Base-by-base conservation (phyloP, 345 rosid genomes). In the Lenwebbia sp. region DNA sequence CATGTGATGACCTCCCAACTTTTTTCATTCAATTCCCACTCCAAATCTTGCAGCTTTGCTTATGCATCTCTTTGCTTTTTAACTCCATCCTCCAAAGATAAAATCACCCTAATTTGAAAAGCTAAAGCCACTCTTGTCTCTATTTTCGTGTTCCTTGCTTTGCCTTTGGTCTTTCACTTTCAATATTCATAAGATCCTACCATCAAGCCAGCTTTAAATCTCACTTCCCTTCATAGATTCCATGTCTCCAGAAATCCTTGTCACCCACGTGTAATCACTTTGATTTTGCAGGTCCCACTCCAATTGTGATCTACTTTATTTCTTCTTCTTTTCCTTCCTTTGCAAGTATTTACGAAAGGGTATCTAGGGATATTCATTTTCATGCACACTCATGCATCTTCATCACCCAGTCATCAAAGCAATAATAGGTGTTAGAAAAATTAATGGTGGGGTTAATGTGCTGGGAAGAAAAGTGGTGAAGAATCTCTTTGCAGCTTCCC, bases 401-500 rank as follows among this genome's bases (percentile, higher is more conserved):
- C 86, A 91, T 44, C 82, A 74, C 89, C 92, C 87, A 90, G 93
- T 90, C 93, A 90, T 62, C 86, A 90, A 41, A 86, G 91, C 90
- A 89, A 70, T 50, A 57, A 82, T 47, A 55, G 9, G 86, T 81
- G 87, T 37, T n/a, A 25, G 75, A 41, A 82, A 56, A 58, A n/a
- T 44, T 28, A 52, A 10, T 50, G n/a, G 82, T 60, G 82, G 93
- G 90, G 91, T 94, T 92, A 93, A 89, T 94, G 99, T 87, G 99
- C 93, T 40, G 98, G 99, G 93, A 95, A 98, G 88, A 97, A 98
- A 89, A 96, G 95, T 88, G 98, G 93, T 0, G 97, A 89, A 82
- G 97, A 92, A 87, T 98, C 99, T 93, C 99, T 94, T 89, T 96
- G 98, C 56, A 98, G 89, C 85, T 94, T 93, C 85, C 98, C 96